These are phyloP conservation scores for Triticum dicoccoides DNA, from an alignment of 176 grass and related monocot species.

Conservation along the genomic window DNA sequence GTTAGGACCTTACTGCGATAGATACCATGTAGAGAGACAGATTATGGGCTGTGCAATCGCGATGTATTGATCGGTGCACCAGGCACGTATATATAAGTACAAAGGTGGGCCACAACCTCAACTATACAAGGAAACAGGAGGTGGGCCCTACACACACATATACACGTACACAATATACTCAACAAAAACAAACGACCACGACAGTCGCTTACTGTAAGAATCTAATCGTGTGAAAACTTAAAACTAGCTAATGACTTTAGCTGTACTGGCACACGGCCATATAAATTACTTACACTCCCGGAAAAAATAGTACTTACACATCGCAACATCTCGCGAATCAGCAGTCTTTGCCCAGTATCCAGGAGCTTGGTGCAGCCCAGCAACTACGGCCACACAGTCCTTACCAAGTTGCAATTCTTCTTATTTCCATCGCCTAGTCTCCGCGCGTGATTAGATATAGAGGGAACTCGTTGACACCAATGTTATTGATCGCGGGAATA, in stretches of 20 bases:
- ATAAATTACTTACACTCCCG: not conserved
- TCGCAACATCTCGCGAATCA: not conserved
- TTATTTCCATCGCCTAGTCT: not conserved
- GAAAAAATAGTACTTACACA: not conserved
- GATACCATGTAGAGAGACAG: no score
- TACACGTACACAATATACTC: no score
- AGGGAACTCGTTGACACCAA: not conserved
- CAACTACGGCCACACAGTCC: not conserved
- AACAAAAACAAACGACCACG: not conserved
- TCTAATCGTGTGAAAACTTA: not conserved
- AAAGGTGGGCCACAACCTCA: no score
- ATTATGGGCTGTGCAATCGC: no score
- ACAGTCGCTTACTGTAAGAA: not conserved
- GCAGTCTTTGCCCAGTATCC: not conserved
- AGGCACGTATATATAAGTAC: no score
- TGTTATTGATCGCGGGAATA: conserved; percentile 35
- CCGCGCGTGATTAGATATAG: not conserved
- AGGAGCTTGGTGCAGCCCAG: not conserved
- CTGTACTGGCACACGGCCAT: not conserved
- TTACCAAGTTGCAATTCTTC: not conserved
- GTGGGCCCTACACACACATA: no score
- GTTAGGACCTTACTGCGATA: no score
- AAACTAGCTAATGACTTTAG: not conserved
- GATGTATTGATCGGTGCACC: no score
- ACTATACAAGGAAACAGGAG: no score